Percentiles rank a stretch among this genome's conserved stretches.
phyloP scores from a whole-genome alignment of 805 yeast species.

The Isabelozyma pseudorhagii region DNA sequence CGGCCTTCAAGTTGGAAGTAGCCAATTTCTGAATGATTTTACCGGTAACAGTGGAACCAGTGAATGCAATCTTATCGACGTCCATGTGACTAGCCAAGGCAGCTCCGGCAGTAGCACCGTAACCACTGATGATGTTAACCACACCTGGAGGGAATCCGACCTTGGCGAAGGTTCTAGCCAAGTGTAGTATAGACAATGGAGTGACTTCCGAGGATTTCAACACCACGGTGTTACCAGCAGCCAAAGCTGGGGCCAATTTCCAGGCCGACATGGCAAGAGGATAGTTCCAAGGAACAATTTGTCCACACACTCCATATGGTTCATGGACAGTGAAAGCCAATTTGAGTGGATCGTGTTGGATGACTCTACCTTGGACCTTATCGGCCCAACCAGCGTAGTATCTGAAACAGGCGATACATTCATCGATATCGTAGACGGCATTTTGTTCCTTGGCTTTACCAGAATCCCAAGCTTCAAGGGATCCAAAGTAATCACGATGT shows the following conservation, averaged over 20 bases:
- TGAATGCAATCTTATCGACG: conserved; percentile 59
- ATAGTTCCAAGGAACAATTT: conserved; percentile 47
- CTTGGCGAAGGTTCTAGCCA: conserved; percentile 54
- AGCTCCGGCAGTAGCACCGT: conserved; percentile 67
- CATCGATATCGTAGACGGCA: conserved; percentile 48
- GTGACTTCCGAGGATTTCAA: conserved; percentile 76
- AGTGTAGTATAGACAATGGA: conserved; percentile 63
- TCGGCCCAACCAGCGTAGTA: conserved; percentile 66
- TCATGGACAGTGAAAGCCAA: conserved; percentile 69
- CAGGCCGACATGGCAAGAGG: conserved; percentile 66
- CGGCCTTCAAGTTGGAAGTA: conserved; percentile 56
- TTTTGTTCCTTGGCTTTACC: conserved; percentile 46
- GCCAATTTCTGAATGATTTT: conserved; percentile 61
- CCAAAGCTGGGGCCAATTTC: conserved; percentile 81
- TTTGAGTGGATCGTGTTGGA: conserved; percentile 43
- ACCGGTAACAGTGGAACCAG: conserved; percentile 70
- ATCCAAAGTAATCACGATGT: conserved; percentile 30
- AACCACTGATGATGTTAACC: conserved; percentile 67
- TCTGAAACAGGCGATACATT: conserved; percentile 42
- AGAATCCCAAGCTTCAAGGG: conserved; percentile 47
- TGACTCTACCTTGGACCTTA: conserved; percentile 48
- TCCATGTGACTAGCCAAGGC: conserved; percentile 60
- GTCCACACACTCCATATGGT: conserved; percentile 46
- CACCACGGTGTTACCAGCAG: conserved; percentile 72
- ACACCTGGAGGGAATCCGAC: conserved; percentile 81